Evolutionary conservation across 371 early-diverging fungal species (phyloP), one percentile per base, ranked within the genome.

Genomic region (Catenaria anguillulae): DNA sequence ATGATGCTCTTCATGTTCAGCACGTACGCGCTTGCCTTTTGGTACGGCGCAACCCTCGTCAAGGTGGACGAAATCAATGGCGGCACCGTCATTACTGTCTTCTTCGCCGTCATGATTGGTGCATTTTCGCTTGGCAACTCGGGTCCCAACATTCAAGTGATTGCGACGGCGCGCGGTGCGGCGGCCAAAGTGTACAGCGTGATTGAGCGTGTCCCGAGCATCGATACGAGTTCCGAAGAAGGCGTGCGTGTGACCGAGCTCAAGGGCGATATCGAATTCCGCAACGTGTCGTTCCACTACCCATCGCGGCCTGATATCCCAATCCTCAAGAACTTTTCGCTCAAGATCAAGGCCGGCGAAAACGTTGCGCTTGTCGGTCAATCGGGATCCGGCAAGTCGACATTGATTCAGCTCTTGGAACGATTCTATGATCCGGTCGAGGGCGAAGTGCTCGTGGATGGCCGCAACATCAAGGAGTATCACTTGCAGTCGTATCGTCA

Each of bases 381-480:
- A 43, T 88, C 89, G 37, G 95, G 97, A 31, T 82, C 84, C 37
- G 93, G 96, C 50, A 92, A 92, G 69, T 89, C 90, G 21, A 94
- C 97, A 31, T 84, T 87, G 43, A 76, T 95, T 54, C 84, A 85
- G 56, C 81, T 96, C 33, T 60, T 93, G 36, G 87, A 90, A 69
- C 88, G 97, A 59, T 92, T 94, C 72, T 97, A 97, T 70, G 83
- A 86, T 63, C 78, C 86, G 3, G 64, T 67, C 21, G 66, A 63
- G 34, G 92, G 91, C 37, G 60, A 69, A 1, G 76, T 91, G 36
- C 63, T 68, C 26, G 33, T 92, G 17, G 91, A 92, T 69, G 89
- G 90, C 42, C 68, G 72, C 19, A 73, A 86, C 59, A 69, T 89
- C 40, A 75, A 78, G 56, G 76, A 78, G 17, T 76, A 82, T 62